Base-by-base conservation (phyloP, 257 asterid species). In the Solanum bulbocastanum region DNA sequence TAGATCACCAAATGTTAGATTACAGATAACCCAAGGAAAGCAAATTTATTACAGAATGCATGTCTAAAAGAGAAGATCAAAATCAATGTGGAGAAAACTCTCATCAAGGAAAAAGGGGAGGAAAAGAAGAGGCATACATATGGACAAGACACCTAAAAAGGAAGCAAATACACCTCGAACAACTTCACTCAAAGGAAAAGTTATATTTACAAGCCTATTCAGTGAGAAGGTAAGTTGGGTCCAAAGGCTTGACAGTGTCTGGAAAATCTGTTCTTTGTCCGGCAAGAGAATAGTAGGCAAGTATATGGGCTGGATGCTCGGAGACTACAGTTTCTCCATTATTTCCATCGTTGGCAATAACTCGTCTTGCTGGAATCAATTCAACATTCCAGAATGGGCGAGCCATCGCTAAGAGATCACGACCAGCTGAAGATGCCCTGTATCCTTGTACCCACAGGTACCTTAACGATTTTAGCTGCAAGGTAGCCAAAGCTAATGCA, bases 391-490 rank as follows among this genome's bases (percentile, higher is more conserved):
- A 96, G 90, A 90, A 87, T 1, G 94, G 98, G 68, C 98, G 93
- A 35, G 88, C 93, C 99, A 94, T 95, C 8, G 88, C 85, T 33
- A 90, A 86, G n/a, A 96, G 91, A 83, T 92, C 93, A n/a, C 87
- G 87, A 30, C 96, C 95, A 83, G 87, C 49, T 25, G 87, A 86
- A 35, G 98, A 92, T 36, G 93, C 89, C 78, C 92, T 83, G 65
- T 93, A 95, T 9, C 98, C 99, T 89, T 96, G 99, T 88, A 94
- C 99, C 99, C 99, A 94, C 88, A 95, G 83, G 84, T 94, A 96
- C 91, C 95, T 91, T 32, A 96, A 89, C 66, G 98, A 90, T 23
- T 83, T 58, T 87, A 96, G 88, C 87, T 89, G 94, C 89, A 89
- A 37, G 23, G 92, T 91, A 69, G 98, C 96, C 91, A 66, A 44